Evolutionary conservation across 169 alveolate genomes (phyloP), one percentile per base, ranked within the genome.

Genomic region (Eimeria sp.): DNA sequence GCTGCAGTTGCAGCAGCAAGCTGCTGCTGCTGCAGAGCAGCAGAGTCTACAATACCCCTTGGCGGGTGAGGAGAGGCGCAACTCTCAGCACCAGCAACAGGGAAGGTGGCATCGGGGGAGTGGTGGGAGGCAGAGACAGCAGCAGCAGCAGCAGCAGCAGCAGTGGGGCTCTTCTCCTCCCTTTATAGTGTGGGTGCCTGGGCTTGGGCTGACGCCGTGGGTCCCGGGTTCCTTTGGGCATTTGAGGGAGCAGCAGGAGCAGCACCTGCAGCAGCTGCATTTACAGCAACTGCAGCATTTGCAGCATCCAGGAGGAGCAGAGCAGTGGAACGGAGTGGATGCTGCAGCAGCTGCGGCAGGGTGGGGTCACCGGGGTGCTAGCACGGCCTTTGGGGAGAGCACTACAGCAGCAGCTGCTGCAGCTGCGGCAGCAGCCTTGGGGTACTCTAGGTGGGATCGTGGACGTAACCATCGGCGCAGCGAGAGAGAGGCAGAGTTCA

Each of bases 21-120:
- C 61, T 54, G 61, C 61, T 54, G 61, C 61, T 54, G 61, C 61
- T 11, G 61, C 61, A 67, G 78, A 75, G 86, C 86, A 75, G 86
- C 86, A 34, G 58, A 51, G 86, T 18, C 10, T 75, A 51, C 86
- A n/a, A 51, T 45, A 25, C 25, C 86, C 86, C 22, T 7, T 75
- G 57, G 30, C 43, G 25, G 51, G 57, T 10, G 51, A 40, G 57
- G 86, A 75, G 20, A 34, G 51, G 57, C 86, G 45, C 43, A 34
- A 51, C 86, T n/a, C 86, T 10, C 86, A 75, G 86, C 86, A 72
- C 18, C 82, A n/a, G 51, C 86, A 75, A 51, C 86, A n/a, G 86
- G 54, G 45, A 22, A 45, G 57, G 45, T 45, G 27, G 86, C 45
- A 75, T 22, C 86, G 45, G 49, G 27, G 45, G 51, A 45, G 45